Base-by-base conservation (phyloP, 805 yeast genomes). In the Sugiyamaella marilandica region DNA sequence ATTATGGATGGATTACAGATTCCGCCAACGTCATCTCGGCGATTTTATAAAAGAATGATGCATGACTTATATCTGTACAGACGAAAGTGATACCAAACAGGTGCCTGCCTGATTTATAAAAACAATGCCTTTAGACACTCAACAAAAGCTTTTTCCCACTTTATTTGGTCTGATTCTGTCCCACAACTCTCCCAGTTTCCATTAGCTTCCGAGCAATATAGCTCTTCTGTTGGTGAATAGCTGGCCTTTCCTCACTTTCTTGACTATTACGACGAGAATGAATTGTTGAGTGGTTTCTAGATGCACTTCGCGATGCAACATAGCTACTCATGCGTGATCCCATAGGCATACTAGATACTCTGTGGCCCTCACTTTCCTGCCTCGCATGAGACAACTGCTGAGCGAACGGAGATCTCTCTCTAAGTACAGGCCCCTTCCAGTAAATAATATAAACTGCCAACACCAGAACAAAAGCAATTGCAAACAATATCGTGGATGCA, bases 401-500 rank as follows among this genome's bases (percentile, higher is more conserved):
- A 2, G 76, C 76, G 54, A 72, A 72, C 57, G 65, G 66, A 34
- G 71, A 66, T 49, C 53, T 65, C 19, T 58, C 62, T 47, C 75
- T 66, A 48, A 72, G 66, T 18, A 47, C 50, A 1, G 75, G 74
- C 0, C 75, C 76, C 49, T 71, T 69, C 71, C 71, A 69, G 60
- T 72, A 72, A 58, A 71, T 70, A 8, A 71, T 59, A 54, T 69
- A 72, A 19, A 71, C 66, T 13, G 75, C 74, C 21, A 68, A 49
- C 14, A 70, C 68, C 2, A 72, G 73, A 10, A 70, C 31, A 13
- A 66, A 45, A 8, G 71, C 73, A 24, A 72, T 56, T 51, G 69
- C 64, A 8, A 71, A 74, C 32, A 72, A 59, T 33, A 72, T 58
- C 13, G 74, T 72, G 45, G 72, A 68, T 1, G 74, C 74, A 73